phyloP scores from a whole-genome alignment of 306 rosid species.

The Cicer judaicum region DNA sequence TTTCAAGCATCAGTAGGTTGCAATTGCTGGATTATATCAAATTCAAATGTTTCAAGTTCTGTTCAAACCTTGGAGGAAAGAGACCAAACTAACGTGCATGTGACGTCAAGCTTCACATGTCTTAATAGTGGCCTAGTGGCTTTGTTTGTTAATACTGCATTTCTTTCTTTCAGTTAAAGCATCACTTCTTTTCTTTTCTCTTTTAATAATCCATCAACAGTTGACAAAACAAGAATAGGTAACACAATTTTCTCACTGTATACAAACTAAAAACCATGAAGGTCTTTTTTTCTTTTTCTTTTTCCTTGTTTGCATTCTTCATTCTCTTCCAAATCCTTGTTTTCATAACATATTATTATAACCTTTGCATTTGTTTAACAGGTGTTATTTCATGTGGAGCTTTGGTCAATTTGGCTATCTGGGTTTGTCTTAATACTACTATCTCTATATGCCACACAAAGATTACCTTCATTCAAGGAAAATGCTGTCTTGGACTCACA shows the following conservation, averaged over 20 bases:
- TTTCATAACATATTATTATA: slow-evolving; percentile 10
- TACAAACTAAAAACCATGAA: slow-evolving; percentile 57
- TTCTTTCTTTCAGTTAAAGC: slow-evolving; percentile 69
- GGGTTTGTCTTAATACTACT: slow-evolving; percentile 70
- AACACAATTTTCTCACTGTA: slow-evolving; percentile 39
- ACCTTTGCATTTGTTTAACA: slow-evolving; percentile 45
- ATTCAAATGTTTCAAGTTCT: slow-evolving; percentile 27
- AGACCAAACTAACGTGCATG: slow-evolving; percentile 44
- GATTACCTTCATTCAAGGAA: slow-evolving; percentile 58
- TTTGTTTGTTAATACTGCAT: slow-evolving; percentile 64
- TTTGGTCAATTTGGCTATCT: slow-evolving; percentile 81
- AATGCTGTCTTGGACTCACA: slow-evolving; percentile 33
- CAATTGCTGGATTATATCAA: neutral
- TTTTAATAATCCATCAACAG: slow-evolving; percentile 39
- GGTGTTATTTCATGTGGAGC: slow-evolving; percentile 59
- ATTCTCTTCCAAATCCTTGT: slow-evolving; percentile 1
- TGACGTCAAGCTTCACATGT: slow-evolving; percentile 74
- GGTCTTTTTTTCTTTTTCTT: slow-evolving; percentile 47
- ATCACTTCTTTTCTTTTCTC: slow-evolving; percentile 45
- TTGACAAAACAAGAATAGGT: slow-evolving; percentile 26
- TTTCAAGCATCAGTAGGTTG: too few species aligned
- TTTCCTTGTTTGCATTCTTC: slow-evolving; percentile 35
- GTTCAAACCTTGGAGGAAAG: slow-evolving; percentile 12
- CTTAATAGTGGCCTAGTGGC: slow-evolving; percentile 50
- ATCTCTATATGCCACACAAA: slow-evolving; percentile 75